Evolutionary conservation across 257 asterid genomes (phyloP).

Genomic region (Scutellaria baicalensis): DNA sequence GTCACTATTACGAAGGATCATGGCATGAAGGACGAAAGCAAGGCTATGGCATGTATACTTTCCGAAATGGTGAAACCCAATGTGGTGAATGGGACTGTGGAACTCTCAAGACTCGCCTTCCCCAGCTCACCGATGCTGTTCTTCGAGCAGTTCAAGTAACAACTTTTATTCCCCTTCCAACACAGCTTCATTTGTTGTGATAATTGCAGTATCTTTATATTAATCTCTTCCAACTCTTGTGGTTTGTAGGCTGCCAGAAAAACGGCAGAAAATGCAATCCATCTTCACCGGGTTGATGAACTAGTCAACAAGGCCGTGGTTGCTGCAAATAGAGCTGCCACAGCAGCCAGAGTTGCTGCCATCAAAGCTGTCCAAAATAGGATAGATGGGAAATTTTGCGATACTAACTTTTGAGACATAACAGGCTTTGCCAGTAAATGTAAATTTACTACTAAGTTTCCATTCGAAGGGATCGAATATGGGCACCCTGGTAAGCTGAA

Average conservation of each 20-base stretch:
- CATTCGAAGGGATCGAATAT: neutral
- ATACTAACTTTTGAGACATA: conserved; percentile 34
- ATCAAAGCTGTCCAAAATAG: conserved; percentile 86
- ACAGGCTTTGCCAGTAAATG: conserved; percentile 12
- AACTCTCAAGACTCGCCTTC: conserved; percentile 28
- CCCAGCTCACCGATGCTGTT: conserved; percentile 33
- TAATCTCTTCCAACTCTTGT: neutral
- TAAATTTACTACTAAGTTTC: conserved; percentile 20
- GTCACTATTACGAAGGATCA: conserved; percentile 76
- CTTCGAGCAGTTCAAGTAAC: conserved; percentile 66
- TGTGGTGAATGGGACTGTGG: conserved; percentile 80
- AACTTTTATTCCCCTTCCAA: neutral
- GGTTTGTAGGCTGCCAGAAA: conserved; percentile 66
- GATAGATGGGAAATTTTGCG: conserved; percentile 67
- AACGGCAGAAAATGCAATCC: conserved; percentile 59
- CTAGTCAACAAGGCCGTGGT: conserved; percentile 70
- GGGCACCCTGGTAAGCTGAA: conserved; percentile 29
- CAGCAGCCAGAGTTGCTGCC: conserved; percentile 93
- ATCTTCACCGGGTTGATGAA: conserved; percentile 46
- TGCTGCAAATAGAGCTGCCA: conserved; percentile 80
- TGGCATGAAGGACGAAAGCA: conserved; percentile 90
- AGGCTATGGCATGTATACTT: conserved; percentile 66
- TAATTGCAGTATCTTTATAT: neutral
- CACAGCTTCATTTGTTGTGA: neutral
- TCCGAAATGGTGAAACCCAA: conserved; percentile 55